These are phyloP conservation scores for Houttuynia cordata DNA, from an alignment of 164 flowering plant genomes.

Conservation along the genomic window DNA sequence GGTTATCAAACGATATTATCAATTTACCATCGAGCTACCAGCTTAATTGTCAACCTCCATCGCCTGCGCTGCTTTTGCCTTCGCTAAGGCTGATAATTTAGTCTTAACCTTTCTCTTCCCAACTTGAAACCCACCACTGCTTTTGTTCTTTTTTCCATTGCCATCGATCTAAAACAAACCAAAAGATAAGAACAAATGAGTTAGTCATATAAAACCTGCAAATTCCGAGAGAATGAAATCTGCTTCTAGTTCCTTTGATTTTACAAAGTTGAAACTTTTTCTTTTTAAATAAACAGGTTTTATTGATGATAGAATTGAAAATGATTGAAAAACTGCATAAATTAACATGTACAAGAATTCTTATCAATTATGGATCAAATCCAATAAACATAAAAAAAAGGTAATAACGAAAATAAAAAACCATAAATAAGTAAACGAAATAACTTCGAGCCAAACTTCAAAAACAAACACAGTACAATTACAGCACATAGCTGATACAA, in stretches of 20 bases:
- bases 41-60: constrained; percentile 75
- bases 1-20: too few relatives aligned
- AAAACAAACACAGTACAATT: not conserved
- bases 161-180: constrained; percentile 51
- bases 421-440: not conserved
- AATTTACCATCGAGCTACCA: not conserved
- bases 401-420: not conserved
- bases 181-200: not conserved
- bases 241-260: not conserved
- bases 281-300: not conserved
- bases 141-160: constrained; percentile 55
- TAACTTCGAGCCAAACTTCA: not conserved
- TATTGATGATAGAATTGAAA: not conserved
- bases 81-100: constrained; percentile 53
- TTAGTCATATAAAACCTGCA: not conserved
- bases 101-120: constrained; percentile 92
- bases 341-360: not conserved
- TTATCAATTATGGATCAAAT: too few relatives aligned
- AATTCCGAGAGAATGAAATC: not conserved
- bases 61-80: constrained; percentile 89
- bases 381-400: not conserved
- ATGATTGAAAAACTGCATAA: not conserved
- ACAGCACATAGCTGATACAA: too few relatives aligned
- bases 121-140: constrained; percentile 63
- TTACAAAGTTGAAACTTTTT: not conserved